Evolutionary conservation across 176 grass and related monocot genomes (phyloP).

Genomic region (Eremochloa ophiuroides): DNA sequence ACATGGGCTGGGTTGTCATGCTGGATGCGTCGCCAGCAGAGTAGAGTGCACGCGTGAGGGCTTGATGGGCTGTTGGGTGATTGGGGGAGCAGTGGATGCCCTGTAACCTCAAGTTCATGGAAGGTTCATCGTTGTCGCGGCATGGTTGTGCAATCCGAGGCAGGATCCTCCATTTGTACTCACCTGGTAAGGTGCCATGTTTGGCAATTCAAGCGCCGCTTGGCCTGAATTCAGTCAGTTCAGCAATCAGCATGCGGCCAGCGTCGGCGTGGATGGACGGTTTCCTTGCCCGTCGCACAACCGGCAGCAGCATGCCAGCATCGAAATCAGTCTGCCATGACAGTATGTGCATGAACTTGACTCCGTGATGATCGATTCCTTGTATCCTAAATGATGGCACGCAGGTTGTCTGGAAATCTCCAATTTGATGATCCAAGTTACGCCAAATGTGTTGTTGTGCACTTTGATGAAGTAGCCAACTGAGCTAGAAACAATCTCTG

Average conservation of each 20-base stretch:
- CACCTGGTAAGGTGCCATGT: neutral
- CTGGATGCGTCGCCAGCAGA: constrained; percentile 16
- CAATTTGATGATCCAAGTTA: neutral
- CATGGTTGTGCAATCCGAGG: constrained; percentile 11
- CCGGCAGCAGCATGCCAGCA: neutral
- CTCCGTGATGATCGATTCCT: neutral
- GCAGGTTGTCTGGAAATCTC: neutral
- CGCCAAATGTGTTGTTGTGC: neutral
- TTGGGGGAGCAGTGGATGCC: neutral
- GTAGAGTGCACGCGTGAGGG: constrained; percentile 14
- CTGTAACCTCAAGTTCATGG: neutral
- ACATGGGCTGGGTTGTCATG: constrained; percentile 33
- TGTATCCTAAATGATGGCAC: neutral
- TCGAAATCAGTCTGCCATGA: neutral
- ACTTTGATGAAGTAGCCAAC: neutral
- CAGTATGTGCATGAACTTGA: neutral
- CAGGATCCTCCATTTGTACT: constrained; percentile 18
- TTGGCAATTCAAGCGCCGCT: neutral
- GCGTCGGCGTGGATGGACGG: constrained; percentile 11
- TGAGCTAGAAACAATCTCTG: neutral
- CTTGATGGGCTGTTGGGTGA: constrained; percentile 13
- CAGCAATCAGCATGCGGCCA: neutral
- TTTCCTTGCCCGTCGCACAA: neutral
- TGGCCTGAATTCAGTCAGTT: neutral
- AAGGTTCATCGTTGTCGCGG: constrained; percentile 6